These are phyloP conservation scores for Phialocephala subalpina DNA, from an alignment of 2,329 filamentous ascomycete species.

Conservation along the genomic window DNA sequence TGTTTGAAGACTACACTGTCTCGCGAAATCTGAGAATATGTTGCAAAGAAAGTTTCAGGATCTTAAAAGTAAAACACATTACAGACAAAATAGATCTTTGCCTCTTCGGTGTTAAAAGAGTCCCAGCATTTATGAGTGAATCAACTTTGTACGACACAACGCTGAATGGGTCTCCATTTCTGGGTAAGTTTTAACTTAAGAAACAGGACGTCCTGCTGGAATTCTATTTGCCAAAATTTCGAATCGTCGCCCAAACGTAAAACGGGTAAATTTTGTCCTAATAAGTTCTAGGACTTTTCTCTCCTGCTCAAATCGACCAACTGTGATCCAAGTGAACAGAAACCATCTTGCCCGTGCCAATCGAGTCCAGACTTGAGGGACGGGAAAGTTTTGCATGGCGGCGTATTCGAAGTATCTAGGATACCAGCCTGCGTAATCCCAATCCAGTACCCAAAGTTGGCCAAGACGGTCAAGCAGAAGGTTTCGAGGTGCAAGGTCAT, in stretches of 20 bases:
- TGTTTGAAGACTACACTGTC: too few relatives aligned
- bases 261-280: neutral
- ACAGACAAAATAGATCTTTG: too few relatives aligned
- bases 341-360: neutral
- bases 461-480: neutral
- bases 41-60: too few relatives aligned
- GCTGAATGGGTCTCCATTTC: neutral
- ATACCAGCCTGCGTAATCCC: constrained; percentile 1
- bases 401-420: constrained; percentile 2
- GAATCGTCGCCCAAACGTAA: neutral
- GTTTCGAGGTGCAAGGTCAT: neutral
- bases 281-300: neutral
- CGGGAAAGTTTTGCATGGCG: neutral
- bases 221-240: neutral
- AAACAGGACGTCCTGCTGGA: neutral
- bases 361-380: neutral
- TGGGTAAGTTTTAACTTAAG: neutral
- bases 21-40: too few relatives aligned
- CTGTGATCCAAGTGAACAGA: neutral
- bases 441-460: neutral
- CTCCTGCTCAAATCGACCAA: neutral
- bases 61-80: too few relatives aligned
- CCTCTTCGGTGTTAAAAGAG: too few relatives aligned
- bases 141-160: too few relatives aligned
- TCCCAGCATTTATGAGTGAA: too few relatives aligned